Percentiles rank a stretch among this genome's conserved stretches.
phyloP scores from a whole-genome alignment of 257 asterid genomes.

The Gynochthodes officinalis region DNA sequence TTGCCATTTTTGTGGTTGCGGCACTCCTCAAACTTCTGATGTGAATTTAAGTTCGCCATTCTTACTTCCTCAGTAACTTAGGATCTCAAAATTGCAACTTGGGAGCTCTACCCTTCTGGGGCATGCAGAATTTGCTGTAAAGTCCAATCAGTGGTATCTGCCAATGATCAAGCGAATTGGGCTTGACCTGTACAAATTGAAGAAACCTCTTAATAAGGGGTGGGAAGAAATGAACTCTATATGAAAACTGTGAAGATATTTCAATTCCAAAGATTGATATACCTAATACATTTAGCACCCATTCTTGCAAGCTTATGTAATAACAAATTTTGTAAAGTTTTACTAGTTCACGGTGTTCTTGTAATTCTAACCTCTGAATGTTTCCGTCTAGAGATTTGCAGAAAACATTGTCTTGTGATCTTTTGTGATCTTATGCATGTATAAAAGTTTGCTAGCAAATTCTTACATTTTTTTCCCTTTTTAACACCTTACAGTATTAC shows the following conservation, averaged over 20 bases:
- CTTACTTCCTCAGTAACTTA: neutral
- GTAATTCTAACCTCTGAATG: slow-evolving; percentile 1
- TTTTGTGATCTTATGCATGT: slow-evolving; percentile 5
- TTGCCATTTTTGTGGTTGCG: neutral
- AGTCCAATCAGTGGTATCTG: neutral
- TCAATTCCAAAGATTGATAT: slow-evolving; percentile 4
- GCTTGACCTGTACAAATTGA: slow-evolving; percentile 20
- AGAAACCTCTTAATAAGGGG: neutral
- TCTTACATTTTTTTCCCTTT: neutral
- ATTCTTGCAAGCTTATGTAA: slow-evolving; percentile 17
- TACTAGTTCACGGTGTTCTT: neutral
- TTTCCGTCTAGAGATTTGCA: neutral
- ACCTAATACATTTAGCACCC: slow-evolving; percentile 14
- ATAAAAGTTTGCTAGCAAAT: neutral
- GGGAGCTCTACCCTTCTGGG: neutral
- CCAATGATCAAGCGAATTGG: neutral
- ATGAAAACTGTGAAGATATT: neutral
- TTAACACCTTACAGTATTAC: too few species aligned
- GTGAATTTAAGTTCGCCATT: neutral
- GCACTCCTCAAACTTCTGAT: neutral
- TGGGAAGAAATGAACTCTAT: neutral
- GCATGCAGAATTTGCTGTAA: neutral
- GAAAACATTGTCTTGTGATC: neutral
- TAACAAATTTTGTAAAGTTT: slow-evolving; percentile 19
- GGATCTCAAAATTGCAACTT: neutral